Conservation (phyloP, 257 asterid species). For the Nicotiana tomentosiformis region DNA sequence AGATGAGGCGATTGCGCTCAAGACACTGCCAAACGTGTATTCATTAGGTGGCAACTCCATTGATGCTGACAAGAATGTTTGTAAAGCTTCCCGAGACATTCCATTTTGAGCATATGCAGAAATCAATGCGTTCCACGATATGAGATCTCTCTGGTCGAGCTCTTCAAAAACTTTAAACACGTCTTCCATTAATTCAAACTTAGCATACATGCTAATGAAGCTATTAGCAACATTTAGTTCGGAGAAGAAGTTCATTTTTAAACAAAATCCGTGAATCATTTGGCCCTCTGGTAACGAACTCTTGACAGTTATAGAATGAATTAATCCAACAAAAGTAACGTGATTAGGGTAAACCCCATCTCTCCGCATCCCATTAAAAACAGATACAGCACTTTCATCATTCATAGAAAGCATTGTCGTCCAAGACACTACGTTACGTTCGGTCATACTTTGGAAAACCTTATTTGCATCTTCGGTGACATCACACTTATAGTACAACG, state of each 20-base stretch:
- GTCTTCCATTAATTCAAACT: conserved; percentile 46
- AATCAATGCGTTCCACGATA: conserved; percentile 80
- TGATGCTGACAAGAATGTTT: conserved; percentile 41
- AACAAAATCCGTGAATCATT: conserved; percentile 62
- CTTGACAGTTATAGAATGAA: conserved; percentile 57
- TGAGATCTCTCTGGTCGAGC: conserved; percentile 45
- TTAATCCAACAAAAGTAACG: conserved; percentile 74
- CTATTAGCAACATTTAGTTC: conserved; percentile 63
- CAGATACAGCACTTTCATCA: conserved; percentile 46
- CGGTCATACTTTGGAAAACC: conserved; percentile 42
- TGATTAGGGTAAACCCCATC: conserved; percentile 60
- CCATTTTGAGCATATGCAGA: conserved; percentile 68
- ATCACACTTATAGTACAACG: conserved; percentile 68
- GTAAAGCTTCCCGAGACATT: conserved; percentile 70
- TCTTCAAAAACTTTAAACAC: conserved; percentile 57
- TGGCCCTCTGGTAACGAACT: conserved; percentile 49
- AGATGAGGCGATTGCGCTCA: conserved; percentile 77
- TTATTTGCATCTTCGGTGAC: conserved; percentile 36
- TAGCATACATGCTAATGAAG: conserved; percentile 90
- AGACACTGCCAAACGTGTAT: conserved; percentile 78
- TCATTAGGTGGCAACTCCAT: conserved; percentile 56
- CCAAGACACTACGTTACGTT: conserved; percentile 78
- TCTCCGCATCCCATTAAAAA: conserved; percentile 62
- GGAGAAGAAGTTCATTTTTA: conserved; percentile 51
- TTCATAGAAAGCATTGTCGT: conserved; percentile 74